Percentiles rank a stretch among this genome's conserved stretches.
Conservation (phyloP, 345 rosid species). For the Linum trigynum region DNA sequence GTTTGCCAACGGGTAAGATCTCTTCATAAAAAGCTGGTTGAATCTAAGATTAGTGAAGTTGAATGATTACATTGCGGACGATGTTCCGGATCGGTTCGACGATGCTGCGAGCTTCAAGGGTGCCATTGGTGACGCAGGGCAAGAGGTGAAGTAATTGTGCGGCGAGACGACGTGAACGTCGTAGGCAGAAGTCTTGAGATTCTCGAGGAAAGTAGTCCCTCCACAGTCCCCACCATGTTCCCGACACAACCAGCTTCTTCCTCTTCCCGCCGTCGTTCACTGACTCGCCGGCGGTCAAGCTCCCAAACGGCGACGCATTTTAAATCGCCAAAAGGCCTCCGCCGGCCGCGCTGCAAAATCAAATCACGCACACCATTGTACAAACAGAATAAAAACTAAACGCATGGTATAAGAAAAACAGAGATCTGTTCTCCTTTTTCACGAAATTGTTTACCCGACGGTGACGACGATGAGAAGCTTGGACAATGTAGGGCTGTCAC, state of each 20-base stretch:
- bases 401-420: neutral
- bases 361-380: neutral
- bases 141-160: constrained; percentile 62
- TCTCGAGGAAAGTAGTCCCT: constrained; percentile 58
- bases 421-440: neutral
- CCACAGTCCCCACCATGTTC: constrained; percentile 59
- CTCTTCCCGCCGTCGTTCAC: constrained; percentile 18
- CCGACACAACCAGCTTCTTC: constrained; percentile 71
- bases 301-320: constrained; percentile 17
- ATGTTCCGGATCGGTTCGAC: constrained; percentile 71
- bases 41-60: too few relatives aligned
- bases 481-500: constrained; percentile 35
- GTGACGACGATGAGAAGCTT: constrained; percentile 44
- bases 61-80: constrained; percentile 34
- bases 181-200: constrained; percentile 39
- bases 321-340: constrained; percentile 18
- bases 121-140: constrained; percentile 75
- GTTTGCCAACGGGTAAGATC: too few relatives aligned
- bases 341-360: constrained; percentile 9
- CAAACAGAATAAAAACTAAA: neutral
- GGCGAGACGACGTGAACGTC: constrained; percentile 72
- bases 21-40: too few relatives aligned
- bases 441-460: constrained; percentile 28
- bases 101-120: constrained; percentile 80
- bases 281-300: constrained; percentile 10